Base-by-base conservation (phyloP, 352 stramenopile genomes). In the Pythium dissotocum region DNA sequence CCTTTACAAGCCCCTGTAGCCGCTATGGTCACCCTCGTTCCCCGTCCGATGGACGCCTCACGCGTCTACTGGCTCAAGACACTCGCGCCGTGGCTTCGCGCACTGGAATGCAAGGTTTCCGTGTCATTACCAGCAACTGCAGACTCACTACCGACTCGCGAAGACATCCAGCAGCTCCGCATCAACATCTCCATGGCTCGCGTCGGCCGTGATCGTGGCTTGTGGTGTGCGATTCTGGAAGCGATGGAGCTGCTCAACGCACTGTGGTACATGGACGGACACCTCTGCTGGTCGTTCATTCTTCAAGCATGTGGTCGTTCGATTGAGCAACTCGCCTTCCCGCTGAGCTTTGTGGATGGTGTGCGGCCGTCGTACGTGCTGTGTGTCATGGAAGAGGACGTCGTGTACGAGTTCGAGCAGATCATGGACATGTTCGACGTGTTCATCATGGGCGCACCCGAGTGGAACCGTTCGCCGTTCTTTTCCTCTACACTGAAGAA, bases 401-500 rank as follows among this genome's bases (percentile, higher is more conserved):
- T 66, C 32, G 48, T 48, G 24, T 38, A 60, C n/a, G 60, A 5
- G 10, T 59, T 60, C 35, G 49, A 66, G 21, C 49, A 54, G 3
- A 48, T 66, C 48, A 44, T 32, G 32, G 60, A 66, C 7, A 28
- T 66, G 13, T 66, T 66, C 26, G 60, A 66, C 33, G 49, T 60
- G 14, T 14, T 66, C 3, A 7, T 59, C 21, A 30, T 58, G 21
- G 48, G 49, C 60, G 33, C 53, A n/a, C 33, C 60, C 35, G 60
- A 66, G 48, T 59, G 60, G 60, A 44, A 66, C 48, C 60, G 59
- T 24, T 66, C 60, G n/a, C 60, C 60, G 35, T 18, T 18, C 13
- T 66, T 66, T n/a, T n/a, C 12, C 0, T 16, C 26, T 13, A 49
- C 40, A 16, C 13, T 49, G 3, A 21, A 49, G 40, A n/a, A 24